phyloP scores from a whole-genome alignment of 768 basidiomycete species.

The Baorangia bicolor region DNA sequence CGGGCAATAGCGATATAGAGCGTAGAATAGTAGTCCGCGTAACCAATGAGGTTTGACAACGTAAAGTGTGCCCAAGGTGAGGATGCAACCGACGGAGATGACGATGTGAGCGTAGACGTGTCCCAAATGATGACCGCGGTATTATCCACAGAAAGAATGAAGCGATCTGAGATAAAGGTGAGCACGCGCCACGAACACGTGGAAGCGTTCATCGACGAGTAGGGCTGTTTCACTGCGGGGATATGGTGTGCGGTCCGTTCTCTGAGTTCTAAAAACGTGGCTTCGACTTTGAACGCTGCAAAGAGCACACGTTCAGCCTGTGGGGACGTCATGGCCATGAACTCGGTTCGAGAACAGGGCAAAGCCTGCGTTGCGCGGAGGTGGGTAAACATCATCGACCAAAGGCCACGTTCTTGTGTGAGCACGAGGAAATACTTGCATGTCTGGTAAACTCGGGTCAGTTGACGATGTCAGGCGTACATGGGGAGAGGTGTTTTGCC shows the following conservation, averaged over 20 bases:
- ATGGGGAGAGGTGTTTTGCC: background rate
- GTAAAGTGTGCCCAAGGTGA: constrained; percentile 13
- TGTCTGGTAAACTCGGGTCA: constrained; percentile 17
- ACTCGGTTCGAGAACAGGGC: constrained; percentile 14
- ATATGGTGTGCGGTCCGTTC: background rate
- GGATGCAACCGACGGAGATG: background rate
- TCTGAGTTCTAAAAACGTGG: constrained; percentile 16
- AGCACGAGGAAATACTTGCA: constrained; percentile 20
- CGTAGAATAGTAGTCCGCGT: constrained; percentile 1
- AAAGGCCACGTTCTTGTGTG: constrained; percentile 18
- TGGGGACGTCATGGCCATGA: constrained; percentile 3
- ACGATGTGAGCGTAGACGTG: background rate
- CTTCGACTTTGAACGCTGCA: constrained; percentile 13
- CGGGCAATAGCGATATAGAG: constrained; percentile 18
- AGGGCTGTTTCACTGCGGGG: background rate
- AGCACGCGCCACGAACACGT: constrained; percentile 9
- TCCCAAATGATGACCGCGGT: constrained; percentile 18
- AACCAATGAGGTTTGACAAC: constrained; percentile 3
- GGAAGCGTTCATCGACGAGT: background rate
- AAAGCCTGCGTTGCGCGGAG: constrained; percentile 14
- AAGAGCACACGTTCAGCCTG: constrained; percentile 17
- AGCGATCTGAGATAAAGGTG: constrained; percentile 20
- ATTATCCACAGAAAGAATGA: constrained; percentile 19
- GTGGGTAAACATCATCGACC: constrained; percentile 15
- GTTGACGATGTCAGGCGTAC: background rate